A percentile compares a stretch with the other conserved stretches of the same genome.
Conservation (phyloP, 495 filamentous ascomycete genomes). For the Jackrogersella minutella region DNA sequence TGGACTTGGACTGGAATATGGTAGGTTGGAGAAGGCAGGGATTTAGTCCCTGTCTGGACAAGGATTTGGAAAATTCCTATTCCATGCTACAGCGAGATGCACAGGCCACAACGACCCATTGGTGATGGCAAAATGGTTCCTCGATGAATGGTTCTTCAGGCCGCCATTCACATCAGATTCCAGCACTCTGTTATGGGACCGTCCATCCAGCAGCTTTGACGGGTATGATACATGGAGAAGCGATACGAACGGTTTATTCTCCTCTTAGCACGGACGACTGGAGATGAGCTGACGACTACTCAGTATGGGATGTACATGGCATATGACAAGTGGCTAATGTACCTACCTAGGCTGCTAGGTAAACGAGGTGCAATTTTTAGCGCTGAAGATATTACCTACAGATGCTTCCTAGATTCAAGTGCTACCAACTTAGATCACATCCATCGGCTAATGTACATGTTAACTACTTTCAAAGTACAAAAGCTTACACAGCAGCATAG, state of each 20-base stretch:
- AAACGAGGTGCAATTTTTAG: conserved; percentile 8
- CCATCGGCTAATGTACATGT: conserved; percentile 28
- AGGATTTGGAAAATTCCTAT: conserved; percentile 35
- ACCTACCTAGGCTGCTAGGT: background rate
- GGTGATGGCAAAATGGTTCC: conserved; percentile 2
- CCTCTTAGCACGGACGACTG: background rate
- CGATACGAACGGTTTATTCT: background rate
- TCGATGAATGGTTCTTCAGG: conserved; percentile 27
- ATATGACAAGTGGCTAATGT: conserved; percentile 17
- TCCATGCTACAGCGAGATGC: conserved; percentile 18
- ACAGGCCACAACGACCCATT: conserved; percentile 28
- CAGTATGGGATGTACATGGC: too few relatives aligned
- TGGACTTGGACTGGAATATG: conserved; percentile 36
- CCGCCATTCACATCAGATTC: conserved; percentile 25
- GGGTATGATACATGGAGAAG: background rate
- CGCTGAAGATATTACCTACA: conserved; percentile 30
- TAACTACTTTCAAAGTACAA: conserved; percentile 29
- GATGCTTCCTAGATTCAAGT: background rate
- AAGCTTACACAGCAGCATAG: too few relatives aligned
- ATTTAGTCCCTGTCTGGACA: conserved; percentile 19
- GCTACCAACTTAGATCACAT: conserved; percentile 10
- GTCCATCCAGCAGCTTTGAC: conserved; percentile 18
- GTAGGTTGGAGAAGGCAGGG: conserved; percentile 40
- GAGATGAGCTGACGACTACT: conserved; percentile 9
- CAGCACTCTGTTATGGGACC: conserved; percentile 12